Conservation (phyloP, 2,329 filamentous ascomycete genomes). For the Chrysosporium keratinophilum region DNA sequence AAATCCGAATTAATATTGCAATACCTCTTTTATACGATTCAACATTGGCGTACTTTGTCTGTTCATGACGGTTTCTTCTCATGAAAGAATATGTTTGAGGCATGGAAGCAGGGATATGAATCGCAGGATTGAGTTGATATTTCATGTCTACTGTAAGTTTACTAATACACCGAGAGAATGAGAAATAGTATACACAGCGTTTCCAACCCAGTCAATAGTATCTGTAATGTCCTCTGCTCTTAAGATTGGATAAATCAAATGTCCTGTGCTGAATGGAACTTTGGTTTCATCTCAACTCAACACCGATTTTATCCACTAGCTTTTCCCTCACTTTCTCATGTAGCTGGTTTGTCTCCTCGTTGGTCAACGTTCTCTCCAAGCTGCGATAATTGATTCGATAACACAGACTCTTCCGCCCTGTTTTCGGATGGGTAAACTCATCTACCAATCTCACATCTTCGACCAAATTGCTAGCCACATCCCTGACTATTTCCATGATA, state of each 20-base stretch:
- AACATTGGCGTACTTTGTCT: not conserved
- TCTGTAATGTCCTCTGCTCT: too few species aligned
- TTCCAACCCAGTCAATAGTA: not conserved
- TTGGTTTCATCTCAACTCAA: constrained; percentile 57
- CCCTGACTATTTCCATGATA: constrained; percentile 87
- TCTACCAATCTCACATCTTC: constrained; percentile 82
- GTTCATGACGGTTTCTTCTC: not conserved
- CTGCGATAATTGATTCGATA: constrained; percentile 93
- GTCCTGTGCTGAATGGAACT: not conserved
- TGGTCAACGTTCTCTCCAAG: constrained; percentile 79
- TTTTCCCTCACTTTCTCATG: constrained; percentile 57
- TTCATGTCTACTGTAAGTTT: not conserved
- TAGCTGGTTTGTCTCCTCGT: constrained; percentile 64
- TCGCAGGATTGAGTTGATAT: not conserved
- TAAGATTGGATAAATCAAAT: not conserved
- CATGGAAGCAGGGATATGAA: not conserved
- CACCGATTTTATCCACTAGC: constrained; percentile 61
- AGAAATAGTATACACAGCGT: not conserved
- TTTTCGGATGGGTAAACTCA: constrained; percentile 80
- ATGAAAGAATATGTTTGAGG: not conserved
- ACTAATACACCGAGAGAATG: not conserved
- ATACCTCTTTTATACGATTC: not conserved
- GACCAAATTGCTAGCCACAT: constrained; percentile 68
- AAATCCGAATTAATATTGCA: not conserved
- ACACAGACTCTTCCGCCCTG: constrained; percentile 70